Evolutionary conservation across 345 rosid genomes (phyloP), one percentile per base, ranked within the genome.

Genomic region (Hibiscus mutabilis): DNA sequence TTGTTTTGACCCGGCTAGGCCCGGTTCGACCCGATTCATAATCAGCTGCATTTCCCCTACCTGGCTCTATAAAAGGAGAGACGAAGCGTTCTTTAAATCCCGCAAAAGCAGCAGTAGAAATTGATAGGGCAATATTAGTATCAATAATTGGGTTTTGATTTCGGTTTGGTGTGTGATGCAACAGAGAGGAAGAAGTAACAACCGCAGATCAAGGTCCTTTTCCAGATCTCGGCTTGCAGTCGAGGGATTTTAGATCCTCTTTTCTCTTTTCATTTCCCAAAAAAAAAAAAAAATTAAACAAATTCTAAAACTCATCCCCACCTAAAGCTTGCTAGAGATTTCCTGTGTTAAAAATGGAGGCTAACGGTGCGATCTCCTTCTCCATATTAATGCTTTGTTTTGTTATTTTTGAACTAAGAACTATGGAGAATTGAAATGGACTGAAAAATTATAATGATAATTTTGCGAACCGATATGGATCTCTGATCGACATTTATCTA

Each of bases 201-300:
- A 81, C 79, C 77, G 89, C 59, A 85, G 91, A 84, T 86, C 89
- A 73, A 81, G 89, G 80, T 84, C 79, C 68, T 85, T 89, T 84
- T 84, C 91, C 60, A 74, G 89, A 63, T 75, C 88, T 55, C 84
- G 91, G 46, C 6, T 85, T 59, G 93, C 89, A 59, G 60, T 89
- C 14, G 82, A 89, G 72, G 91, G 93, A 6, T 55, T 18, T 52
- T 87, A 81, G 72, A 4, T 33, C 29, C 1, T 7, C 13, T 12
- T 16, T 2, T n/a, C 10, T 15, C 1, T 27, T 7, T 29, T n/a
- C n/a, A n/a, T n/a, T n/a, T n/a, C n/a, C n/a, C n/a, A n/a, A n/a
- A n/a, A n/a, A n/a, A n/a, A n/a, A n/a, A n/a, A n/a, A n/a, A n/a
- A n/a, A n/a, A n/a, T n/a, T n/a, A n/a, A n/a, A n/a, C n/a, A n/a